Base-by-base conservation (phyloP, 345 rosid genomes). In the Excoecaria agallocha region DNA sequence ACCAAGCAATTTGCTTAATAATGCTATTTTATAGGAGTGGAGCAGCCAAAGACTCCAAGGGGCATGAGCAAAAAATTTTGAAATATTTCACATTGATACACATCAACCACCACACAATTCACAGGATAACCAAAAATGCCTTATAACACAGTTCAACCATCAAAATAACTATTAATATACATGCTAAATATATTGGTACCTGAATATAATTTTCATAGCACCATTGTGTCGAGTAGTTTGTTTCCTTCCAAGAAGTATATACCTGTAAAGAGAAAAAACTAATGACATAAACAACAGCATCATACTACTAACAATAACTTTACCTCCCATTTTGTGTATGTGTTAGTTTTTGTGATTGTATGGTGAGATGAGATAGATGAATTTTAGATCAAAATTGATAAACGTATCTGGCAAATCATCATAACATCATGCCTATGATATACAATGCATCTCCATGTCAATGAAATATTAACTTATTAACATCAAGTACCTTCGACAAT, bases 161-260 rank as follows among this genome's bases (percentile, higher is more conserved):
- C 1, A 68, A 6, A 68, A 66, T 41, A 64, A 71, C 48, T 11
- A 74, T 45, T 45, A 66, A 25, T 57, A 56, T 7, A 13, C 24
- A 69, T 39, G 45, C 15, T 50, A 43, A 35, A 25, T 5, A 79
- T 49, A 54, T 43, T 8, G 38, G 12, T 71, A 89, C 99, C 97
- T 93, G 99, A 80, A 95, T 95, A 84, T 95, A 95, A 81, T 89
- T 93, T 80, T 95, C 99, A 17, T 91, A 93, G 82, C 99, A 95
- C 99, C 99, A 95, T 69, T 93, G 98, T 1, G 99, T 95, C 17
- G 98, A 90, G 81, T 77, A 93, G 81, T 95, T 95, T 73, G 97
- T 91, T 82, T 95, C 99, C 85, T 86, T 91, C 99, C 99, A 95
- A 37, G 98, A 91, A 77, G 78, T 87, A 80, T 88, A 95, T 64